These are phyloP conservation scores for Potentilla sterilis DNA, from an alignment of 306 rosid genomes.

Conservation along the genomic window DNA sequence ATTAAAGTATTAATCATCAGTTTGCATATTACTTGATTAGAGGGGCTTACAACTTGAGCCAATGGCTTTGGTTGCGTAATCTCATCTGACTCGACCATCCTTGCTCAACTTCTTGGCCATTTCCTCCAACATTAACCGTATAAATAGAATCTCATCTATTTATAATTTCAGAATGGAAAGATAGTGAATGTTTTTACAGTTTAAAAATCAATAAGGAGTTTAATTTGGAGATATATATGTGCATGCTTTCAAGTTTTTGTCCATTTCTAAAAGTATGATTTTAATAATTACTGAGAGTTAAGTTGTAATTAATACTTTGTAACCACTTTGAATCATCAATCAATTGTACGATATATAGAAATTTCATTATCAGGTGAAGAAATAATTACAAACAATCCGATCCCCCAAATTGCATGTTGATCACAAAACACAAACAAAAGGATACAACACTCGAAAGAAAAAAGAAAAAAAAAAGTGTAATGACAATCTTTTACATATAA, in stretches of 20 bases:
- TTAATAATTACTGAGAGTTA: too few species aligned
- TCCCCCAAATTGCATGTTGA: neutral
- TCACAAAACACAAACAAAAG: neutral
- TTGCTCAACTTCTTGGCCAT: neutral
- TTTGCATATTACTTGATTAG: neutral
- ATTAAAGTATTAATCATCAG: neutral
- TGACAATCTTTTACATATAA: neutral
- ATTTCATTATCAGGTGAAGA: neutral
- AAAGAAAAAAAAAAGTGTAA: neutral
- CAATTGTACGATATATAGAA: neutral
- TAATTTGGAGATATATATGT: neutral
- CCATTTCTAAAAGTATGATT: too few species aligned
- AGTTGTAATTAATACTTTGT: neutral
- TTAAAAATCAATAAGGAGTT: too few species aligned
- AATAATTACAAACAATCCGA: conserved; percentile 9
- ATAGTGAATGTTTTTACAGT: too few species aligned
- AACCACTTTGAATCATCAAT: too few species aligned
- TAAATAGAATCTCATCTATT: neutral
- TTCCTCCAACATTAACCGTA: neutral
- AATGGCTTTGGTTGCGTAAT: too few species aligned
- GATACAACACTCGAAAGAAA: neutral
- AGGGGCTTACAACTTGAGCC: too few species aligned
- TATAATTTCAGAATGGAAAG: neutral
- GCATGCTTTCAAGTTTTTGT: too few species aligned
- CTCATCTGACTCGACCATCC: neutral